Base-by-base conservation (phyloP, 2,329 filamentous ascomycete genomes). In the Blastomyces percursus region DNA sequence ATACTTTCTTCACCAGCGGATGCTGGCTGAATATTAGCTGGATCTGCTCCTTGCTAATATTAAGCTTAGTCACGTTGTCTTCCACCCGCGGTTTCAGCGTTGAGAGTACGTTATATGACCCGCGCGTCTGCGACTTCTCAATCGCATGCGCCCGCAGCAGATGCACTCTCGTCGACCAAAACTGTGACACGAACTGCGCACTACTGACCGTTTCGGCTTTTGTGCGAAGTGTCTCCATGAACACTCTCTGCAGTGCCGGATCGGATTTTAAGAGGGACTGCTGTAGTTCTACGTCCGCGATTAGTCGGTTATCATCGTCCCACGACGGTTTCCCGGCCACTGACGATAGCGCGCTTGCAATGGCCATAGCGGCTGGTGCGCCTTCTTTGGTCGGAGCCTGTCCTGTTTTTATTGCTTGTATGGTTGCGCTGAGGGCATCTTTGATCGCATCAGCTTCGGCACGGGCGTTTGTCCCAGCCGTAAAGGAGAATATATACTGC, bases 21-120 rank as follows among this genome's bases (percentile, higher is more conserved):
- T 99, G 93, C 73, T 97, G 94, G 64, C 84, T 86, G 75, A 99
- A 92, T 61, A 99, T 94, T 71, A 96, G 84, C 71, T 92, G 88
- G 60, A 97, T 90, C 75, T 97, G 92, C 75, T 96, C 92, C 64
- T 91, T 87, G 67, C 86, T 94, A 66, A 99, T 87, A 70, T 89
- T 92, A 68, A 96, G 80, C 74, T 88, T 91, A 54, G 87, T 82
- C 64, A 87, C 85, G 66, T 87, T 87, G 67, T 90, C 86, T 62
- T 89, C 86, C 6, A 88, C 84, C 61, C 86, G 84, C 7, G 90
- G 88, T 72, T 95, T 96, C 68, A 97, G 86, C 21, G 89, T 89
- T 0, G 94, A 92, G 21, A 99, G 80, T 7, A 97, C 92, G 69
- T 99, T 97, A 77, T 96, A 96, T 3, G 91, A 86, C 6, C 93